Base-by-base conservation (phyloP, 345 rosid genomes). In the Litchi chinensis region DNA sequence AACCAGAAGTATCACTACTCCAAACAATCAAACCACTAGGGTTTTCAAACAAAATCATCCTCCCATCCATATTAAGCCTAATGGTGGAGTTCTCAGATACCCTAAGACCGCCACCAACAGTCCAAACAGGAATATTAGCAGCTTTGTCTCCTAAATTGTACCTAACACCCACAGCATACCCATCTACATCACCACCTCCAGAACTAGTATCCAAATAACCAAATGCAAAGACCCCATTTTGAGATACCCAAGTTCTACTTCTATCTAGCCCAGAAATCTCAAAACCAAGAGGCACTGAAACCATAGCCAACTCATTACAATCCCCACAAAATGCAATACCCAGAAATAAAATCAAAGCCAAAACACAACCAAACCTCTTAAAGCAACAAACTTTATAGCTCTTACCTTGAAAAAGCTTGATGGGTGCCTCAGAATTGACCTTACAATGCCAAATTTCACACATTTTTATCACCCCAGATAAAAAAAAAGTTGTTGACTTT, bases 181-280 rank as follows among this genome's bases (percentile, higher is more conserved):
- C 82, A 68, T 83, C 88, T 46, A 76, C 19, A 68, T 68, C 76
- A 74, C 71, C 79, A 66, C 54, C 78, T 68, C 67, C 72, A 68
- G 70, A 59, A 71, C 44, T 70, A 75, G 46, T 46, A 73, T 79
- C 79, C 48, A 82, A 79, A 67, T 81, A 86, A 66, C 85, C 86
- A 75, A 86, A 86, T 74, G 83, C 83, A 79, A 81, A 83, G 59
- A 79, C 56, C 76, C 83, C 85, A 79, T 83, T 86, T 75, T 82
- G 76, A 50, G 89, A 83, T 40, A 83, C 80, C 83, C 83, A 78
- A 57, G 79, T 79, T 76, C 65, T 79, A 68, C 74, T 79, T 81
- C 62, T 86, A 77, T 82, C 80, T 74, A 78, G 60, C 71, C 83
- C 86, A 71, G 81, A 83, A 81, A 86, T 77, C 79, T 82, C 82